phyloP scores from a whole-genome alignment of 192 early-diverging fungal genomes.

The Dissophora ornata region DNA sequence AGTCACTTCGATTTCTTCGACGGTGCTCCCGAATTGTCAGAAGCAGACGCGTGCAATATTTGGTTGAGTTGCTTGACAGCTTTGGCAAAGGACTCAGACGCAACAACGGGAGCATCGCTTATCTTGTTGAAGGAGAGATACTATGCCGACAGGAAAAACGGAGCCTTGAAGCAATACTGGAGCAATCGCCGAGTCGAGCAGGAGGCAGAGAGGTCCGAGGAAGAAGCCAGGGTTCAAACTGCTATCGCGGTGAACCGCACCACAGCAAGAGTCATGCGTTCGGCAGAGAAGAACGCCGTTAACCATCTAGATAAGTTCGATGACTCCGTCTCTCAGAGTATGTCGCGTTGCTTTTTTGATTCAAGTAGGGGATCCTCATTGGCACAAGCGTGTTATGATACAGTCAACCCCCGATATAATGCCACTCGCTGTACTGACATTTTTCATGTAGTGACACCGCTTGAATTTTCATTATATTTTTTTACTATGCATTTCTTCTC shows the following conservation, averaged over 20 bases:
- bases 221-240: slow-evolving; percentile 5
- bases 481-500: too few relatives aligned
- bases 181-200: slow-evolving; percentile 4
- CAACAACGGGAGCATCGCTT: slow-evolving; percentile 3
- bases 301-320: slow-evolving; percentile 9
- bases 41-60: slow-evolving; percentile 29
- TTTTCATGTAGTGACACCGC: too few relatives aligned
- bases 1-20: slow-evolving; percentile 34
- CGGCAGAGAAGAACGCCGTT: slow-evolving; percentile 9
- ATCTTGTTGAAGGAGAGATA: slow-evolving; percentile 29
- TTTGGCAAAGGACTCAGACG: slow-evolving; percentile 19
- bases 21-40: slow-evolving; percentile 12
- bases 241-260: slow-evolving; percentile 20
- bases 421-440: too few relatives aligned
- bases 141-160: slow-evolving; percentile 24
- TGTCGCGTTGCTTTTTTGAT: slow-evolving; percentile 4
- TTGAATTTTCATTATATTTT: too few relatives aligned
- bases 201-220: slow-evolving; percentile 15
- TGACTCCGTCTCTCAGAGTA: slow-evolving; percentile 3
- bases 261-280: slow-evolving; percentile 22
- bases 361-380: too few relatives aligned
- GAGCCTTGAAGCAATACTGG: slow-evolving; percentile 21
- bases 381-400: too few relatives aligned
- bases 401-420: too few relatives aligned
- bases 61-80: slow-evolving; percentile 9